These are phyloP conservation scores for Helicostylum pulchrum DNA, from an alignment of 192 early-diverging fungal genomes.

Conservation along the genomic window DNA sequence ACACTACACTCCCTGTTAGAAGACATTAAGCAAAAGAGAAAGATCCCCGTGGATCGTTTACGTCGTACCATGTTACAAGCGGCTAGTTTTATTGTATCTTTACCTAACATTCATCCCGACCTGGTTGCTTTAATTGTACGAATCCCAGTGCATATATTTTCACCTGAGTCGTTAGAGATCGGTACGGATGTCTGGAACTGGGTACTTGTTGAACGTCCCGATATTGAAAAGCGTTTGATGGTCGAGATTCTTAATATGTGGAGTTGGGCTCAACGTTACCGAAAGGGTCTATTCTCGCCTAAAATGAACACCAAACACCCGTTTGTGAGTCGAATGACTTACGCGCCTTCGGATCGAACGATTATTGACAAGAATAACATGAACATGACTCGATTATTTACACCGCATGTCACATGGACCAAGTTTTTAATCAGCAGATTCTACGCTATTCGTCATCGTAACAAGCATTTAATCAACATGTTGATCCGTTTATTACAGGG, in stretches of 20 bases:
- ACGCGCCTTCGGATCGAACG: slow-evolving; percentile 81
- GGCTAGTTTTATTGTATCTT: slow-evolving; percentile 46
- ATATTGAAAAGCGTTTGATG: slow-evolving; percentile 74
- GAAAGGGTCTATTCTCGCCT: slow-evolving; percentile 79
- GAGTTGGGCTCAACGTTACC: slow-evolving; percentile 73
- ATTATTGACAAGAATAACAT: slow-evolving; percentile 55
- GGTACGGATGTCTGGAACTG: slow-evolving; percentile 85
- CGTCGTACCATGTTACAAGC: slow-evolving; percentile 49
- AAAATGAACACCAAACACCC: slow-evolving; percentile 59
- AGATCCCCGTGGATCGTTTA: slow-evolving; percentile 44
- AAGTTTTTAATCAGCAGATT: slow-evolving; percentile 83
- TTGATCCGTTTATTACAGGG: slow-evolving; percentile 74
- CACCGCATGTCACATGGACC: slow-evolving; percentile 80
- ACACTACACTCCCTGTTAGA: slow-evolving; percentile 33
- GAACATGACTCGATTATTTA: slow-evolving; percentile 55
- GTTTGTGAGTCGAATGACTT: slow-evolving; percentile 87
- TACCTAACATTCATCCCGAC: slow-evolving; percentile 55
- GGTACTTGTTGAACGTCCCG: slow-evolving; percentile 75
- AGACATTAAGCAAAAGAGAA: slow-evolving; percentile 36
- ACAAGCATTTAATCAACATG: slow-evolving; percentile 66
- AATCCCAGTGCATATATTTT: slow-evolving; percentile 82
- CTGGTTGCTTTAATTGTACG: slow-evolving; percentile 79
- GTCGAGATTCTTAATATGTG: slow-evolving; percentile 78
- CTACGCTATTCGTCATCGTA: slow-evolving; percentile 74
- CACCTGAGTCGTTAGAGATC: slow-evolving; percentile 71